A percentile compares a stretch with the other conserved stretches of the same genome.
These are phyloP conservation scores for Asterophora lycoperdoides DNA, from an alignment of 768 basidiomycete genomes.

Conservation along the genomic window DNA sequence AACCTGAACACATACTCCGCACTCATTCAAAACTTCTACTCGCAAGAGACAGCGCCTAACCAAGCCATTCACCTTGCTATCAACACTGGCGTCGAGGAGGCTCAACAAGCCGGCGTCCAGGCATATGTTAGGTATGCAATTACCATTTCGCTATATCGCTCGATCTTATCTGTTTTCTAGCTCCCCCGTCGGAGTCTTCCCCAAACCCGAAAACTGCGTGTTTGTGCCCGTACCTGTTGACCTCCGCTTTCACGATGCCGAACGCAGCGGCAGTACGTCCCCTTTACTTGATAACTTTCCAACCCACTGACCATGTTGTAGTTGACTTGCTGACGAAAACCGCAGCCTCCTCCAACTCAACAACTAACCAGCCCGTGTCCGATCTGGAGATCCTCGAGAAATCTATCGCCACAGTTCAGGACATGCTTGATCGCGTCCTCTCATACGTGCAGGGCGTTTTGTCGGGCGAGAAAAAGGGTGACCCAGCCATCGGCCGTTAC, in stretches of 20 bases:
- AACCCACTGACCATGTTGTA: conserved; percentile 24
- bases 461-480: conserved; percentile 71
- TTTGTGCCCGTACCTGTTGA: conserved; percentile 91
- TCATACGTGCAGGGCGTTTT: conserved; percentile 80
- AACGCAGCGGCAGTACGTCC: conserved; percentile 78
- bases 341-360: conserved; percentile 39
- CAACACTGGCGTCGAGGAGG: conserved; percentile 74
- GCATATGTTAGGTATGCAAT: conserved; percentile 76
- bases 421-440: conserved; percentile 83
- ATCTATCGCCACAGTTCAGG: conserved; percentile 65
- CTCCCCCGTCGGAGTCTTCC: conserved; percentile 83
- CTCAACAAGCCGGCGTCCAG: conserved; percentile 66
- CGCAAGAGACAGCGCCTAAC: conserved; percentile 83
- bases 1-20: conserved; percentile 92
- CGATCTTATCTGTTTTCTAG: conserved; percentile 34
- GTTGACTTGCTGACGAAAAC: conserved; percentile 72
- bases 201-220: conserved; percentile 92
- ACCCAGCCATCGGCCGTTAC: conserved; percentile 85
- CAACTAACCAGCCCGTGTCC: conserved; percentile 50
- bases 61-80: conserved; percentile 89
- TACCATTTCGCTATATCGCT: not conserved
- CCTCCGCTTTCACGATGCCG: conserved; percentile 76
- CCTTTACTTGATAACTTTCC: not conserved
- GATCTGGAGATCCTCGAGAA: conserved; percentile 75
- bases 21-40: conserved; percentile 96